phyloP scores from a whole-genome alignment of 1,284 basidiomycete genomes.

The Microbotryomycetes sp. region DNA sequence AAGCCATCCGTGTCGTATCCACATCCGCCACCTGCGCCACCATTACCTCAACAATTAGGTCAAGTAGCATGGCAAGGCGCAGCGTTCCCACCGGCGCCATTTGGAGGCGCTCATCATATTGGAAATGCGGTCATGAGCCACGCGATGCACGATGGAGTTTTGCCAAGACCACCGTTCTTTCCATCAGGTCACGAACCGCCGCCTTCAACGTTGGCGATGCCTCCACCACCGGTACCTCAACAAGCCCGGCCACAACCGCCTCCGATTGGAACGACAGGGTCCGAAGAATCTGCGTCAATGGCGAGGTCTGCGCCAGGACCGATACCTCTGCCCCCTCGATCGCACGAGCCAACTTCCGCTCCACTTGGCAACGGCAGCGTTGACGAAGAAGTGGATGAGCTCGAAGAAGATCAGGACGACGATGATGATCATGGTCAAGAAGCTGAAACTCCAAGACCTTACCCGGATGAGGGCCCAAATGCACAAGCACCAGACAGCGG shows the following conservation, averaged over 20 bases:
- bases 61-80: not conserved
- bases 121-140: no score
- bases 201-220: not conserved
- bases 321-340: no score
- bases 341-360: not conserved
- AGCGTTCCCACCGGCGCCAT: not conserved
- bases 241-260: no score
- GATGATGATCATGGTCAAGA: slow-evolving; percentile 14
- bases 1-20: not conserved
- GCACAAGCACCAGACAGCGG: not conserved
- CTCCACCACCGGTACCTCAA: no score
- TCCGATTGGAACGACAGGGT: no score
- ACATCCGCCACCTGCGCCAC: not conserved
- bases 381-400: slow-evolving; percentile 3
- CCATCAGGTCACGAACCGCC: not conserved
- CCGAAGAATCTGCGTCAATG: no score
- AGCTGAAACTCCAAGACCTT: not conserved
- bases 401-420: not conserved
- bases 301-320: no score
- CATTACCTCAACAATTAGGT: not conserved
- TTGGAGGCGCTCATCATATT: not conserved
- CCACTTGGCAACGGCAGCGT: not conserved
- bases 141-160: not conserved
- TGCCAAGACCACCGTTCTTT: not conserved
- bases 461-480: not conserved